Evolutionary conservation across 495 filamentous ascomycete species (phyloP), one percentile per base, ranked within the genome.

Genomic region (Aspergillus coremiiformis): DNA sequence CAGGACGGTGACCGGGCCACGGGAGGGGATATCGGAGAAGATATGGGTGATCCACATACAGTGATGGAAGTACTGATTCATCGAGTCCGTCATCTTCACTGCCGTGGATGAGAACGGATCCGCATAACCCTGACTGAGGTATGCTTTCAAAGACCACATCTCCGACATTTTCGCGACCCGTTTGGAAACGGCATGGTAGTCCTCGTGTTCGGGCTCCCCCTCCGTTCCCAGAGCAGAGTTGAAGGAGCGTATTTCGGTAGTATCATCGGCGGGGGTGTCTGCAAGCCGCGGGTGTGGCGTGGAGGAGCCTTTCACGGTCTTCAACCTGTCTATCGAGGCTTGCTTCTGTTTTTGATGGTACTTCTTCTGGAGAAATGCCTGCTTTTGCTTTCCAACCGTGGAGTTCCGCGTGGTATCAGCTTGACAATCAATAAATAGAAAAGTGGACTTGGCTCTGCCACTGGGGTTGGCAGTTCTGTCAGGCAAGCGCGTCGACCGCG

Each of bases 341-440:
- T 46, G 41, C 19, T 44, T 45, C 22, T 37, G 35, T 12, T 29
- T 24, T 14, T 27, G 41, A 20, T 39, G 29, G 20, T 35, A 52
- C 2, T 44, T 52, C 12, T 39, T 45, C 30, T 26, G 20, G 2
- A 46, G 41, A 29, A 52, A 52, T 3, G 42, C 30, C 29, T 45
- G 50, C 21, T 52, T 52, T 20, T 52, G 41, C 30, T 39, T 52
- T 3, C 30, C 14, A 0, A 46, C 29, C 6, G 29, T 44, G 5
- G 29, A 20, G 19, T 46, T 52, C 19, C 29, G 39, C 20, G 43
- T 5, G 12, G 35, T 46, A 35, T 52, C 50, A 14, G 30, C 42
- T 21, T 52, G 50, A 4, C 41, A 45, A 42, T 52, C 50, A 5
- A 52, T 26, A 24, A 52, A 52, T 0, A 52, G 50, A 22, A 52